phyloP scores from a whole-genome alignment of 169 alveolate genomes.

The Plasmodium chabaudi region DNA sequence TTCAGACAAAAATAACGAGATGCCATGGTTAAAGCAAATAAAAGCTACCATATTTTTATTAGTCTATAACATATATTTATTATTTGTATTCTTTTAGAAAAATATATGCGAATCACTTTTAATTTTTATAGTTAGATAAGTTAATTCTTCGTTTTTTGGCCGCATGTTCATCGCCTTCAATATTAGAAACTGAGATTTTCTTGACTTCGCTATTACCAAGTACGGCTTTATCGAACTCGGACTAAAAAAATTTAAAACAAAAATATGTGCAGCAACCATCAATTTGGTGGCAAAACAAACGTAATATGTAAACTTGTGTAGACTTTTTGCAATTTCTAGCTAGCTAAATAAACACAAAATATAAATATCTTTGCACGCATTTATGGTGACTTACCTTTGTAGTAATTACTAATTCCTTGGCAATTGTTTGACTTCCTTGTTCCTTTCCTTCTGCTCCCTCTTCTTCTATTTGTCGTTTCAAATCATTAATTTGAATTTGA shows the following conservation, averaged over 20 bases:
- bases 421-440: conserved; percentile 64
- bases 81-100: neutral
- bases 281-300: too few relatives aligned
- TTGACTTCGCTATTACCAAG: conserved; percentile 44
- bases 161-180: conserved; percentile 39
- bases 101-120: neutral
- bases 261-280: neutral
- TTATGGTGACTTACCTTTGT: conserved; percentile 25
- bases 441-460: conserved; percentile 69
- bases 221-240: conserved; percentile 65
- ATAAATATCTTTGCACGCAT: neutral
- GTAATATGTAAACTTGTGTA: too few relatives aligned
- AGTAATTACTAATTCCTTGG: conserved; percentile 44
- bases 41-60: too few relatives aligned
- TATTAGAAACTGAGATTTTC: conserved; percentile 29
- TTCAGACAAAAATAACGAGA: too few relatives aligned
- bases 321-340: too few relatives aligned
- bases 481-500: conserved; percentile 70
- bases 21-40: too few relatives aligned
- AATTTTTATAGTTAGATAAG: conserved; percentile 55
- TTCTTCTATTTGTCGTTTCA: conserved; percentile 69
- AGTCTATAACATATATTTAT: neutral
- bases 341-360: too few relatives aligned
- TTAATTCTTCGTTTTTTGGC: conserved; percentile 57
- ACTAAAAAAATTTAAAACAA: neutral